phyloP scores from a whole-genome alignment of 2,329 filamentous ascomycete species.

The Microdochium trichocladiopsis region DNA sequence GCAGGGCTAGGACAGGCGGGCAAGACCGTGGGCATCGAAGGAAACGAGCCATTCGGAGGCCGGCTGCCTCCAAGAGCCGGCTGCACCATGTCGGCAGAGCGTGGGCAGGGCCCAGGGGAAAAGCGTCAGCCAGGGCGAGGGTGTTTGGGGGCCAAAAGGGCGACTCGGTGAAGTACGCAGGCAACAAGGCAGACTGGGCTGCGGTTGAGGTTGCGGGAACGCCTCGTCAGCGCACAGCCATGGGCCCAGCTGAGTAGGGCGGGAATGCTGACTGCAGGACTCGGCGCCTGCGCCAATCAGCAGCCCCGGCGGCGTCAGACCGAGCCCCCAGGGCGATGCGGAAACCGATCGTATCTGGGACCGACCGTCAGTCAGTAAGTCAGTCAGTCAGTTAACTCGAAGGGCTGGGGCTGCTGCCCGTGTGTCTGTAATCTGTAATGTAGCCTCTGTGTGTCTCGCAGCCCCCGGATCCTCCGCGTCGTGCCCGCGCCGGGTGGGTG shows the following conservation, averaged over 20 bases:
- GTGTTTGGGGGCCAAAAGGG: conserved; percentile 22
- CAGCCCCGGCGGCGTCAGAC: conserved; percentile 1
- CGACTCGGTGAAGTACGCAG: conserved; percentile 24
- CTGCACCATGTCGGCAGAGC: conserved; percentile 18
- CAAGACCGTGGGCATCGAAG: conserved; percentile 16
- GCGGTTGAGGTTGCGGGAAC: conserved; percentile 7
- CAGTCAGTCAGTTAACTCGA: too few species aligned
- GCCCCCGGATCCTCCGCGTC: too few species aligned
- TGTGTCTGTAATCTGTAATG: too few species aligned
- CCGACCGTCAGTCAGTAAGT: too few species aligned
- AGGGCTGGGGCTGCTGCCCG: too few species aligned
- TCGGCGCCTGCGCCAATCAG: conserved; percentile 22
- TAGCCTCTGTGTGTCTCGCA: too few species aligned
- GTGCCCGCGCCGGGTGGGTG: too few species aligned
- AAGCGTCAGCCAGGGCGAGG: conserved; percentile 8
- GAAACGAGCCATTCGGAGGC: conserved; percentile 16
- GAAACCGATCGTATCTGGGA: background rate
- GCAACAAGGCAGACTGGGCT: conserved; percentile 26
- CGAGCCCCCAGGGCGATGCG: background rate
- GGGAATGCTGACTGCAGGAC: conserved; percentile 24
- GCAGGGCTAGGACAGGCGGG: conserved; percentile 17
- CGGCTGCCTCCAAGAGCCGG: conserved; percentile 18
- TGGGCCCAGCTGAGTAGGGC: conserved; percentile 21
- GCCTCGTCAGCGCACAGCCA: conserved; percentile 17
- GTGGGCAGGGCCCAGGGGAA: conserved; percentile 15